Base-by-base conservation (phyloP, 2,329 filamentous ascomycete species). In the Hypoxylon rubiginosum region DNA sequence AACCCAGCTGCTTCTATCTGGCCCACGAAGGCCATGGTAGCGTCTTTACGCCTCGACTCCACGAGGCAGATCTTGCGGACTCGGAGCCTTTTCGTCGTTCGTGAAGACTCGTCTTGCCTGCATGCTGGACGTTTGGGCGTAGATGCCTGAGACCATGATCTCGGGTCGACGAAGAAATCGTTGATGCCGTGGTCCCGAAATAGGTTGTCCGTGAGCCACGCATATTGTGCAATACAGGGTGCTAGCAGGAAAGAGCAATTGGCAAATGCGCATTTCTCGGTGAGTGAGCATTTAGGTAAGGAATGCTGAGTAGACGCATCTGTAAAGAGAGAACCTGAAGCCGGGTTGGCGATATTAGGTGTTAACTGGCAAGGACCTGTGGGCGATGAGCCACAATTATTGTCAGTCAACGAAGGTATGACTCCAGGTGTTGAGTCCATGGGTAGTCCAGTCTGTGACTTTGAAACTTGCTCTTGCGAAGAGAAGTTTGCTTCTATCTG, bases 111-210 rank as follows among this genome's bases (percentile, higher is more conserved):
- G 26, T 58, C 58, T 41, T 51, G 51, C 34, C 59, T 54, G 13
- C 41, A 46, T 32, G 51, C 39, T 7, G 52, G 58, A 7, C 21
- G 21, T n/a, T 48, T 19, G 1, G 50, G 24, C 15, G 36, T 24
- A 11, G 51, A 13, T 62, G 24, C 3, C 6, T 62, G 48, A 8
- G 49, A 76, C 79, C 83, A 86, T 2, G 69, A 68, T 11, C 75
- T 68, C 0, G 81, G 75, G 4, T 83, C 75, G 0, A 73, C 72
- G 1, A 79, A 67, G 15, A 79, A 75, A 0, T 73, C 58, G 1
- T 67, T 34, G 39, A 85, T 73, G 0, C 83, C 84, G 45, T 87
- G 85, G 0, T 71, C 71, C 1, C 68, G 64, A 1, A 86, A 73
- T 0, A 86, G 72, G 21, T 77, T 72, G 0, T 81, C 77, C 0